These are phyloP conservation scores for Penicillium mononematosum DNA, from an alignment of 495 filamentous ascomycete genomes.

Conservation along the genomic window DNA sequence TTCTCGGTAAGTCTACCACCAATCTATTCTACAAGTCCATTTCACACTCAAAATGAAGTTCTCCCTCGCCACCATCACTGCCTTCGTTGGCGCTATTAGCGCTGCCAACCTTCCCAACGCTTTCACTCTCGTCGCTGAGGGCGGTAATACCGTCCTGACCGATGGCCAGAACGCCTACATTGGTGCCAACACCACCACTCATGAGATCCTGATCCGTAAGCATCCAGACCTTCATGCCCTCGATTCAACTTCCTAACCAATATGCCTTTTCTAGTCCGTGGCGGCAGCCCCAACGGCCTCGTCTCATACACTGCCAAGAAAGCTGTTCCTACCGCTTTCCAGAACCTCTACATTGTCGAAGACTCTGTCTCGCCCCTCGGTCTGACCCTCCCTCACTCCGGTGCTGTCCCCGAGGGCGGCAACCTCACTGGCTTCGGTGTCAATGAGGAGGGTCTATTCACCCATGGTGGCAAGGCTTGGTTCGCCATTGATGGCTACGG, in stretches of 20 bases:
- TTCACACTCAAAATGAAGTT: slow-evolving; percentile 32
- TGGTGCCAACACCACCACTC: slow-evolving; percentile 23
- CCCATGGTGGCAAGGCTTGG: slow-evolving; percentile 26
- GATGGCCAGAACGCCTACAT: slow-evolving; percentile 30
- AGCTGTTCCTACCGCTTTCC: slow-evolving; percentile 29
- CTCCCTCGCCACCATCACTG: slow-evolving; percentile 28
- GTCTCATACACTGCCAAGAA: slow-evolving; percentile 30
- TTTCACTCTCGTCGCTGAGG: slow-evolving; percentile 37
- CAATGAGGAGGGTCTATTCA: slow-evolving; percentile 32
- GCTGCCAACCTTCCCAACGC: slow-evolving; percentile 31
- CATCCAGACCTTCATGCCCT: not conserved
- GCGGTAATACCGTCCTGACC: slow-evolving; percentile 32
- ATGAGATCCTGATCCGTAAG: slow-evolving; percentile 33
- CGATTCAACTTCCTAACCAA: slow-evolving; percentile 4
- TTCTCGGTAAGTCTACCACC: not conserved
- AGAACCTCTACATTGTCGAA: slow-evolving; percentile 35
- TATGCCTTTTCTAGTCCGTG: slow-evolving; percentile 8
- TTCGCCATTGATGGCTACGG: slow-evolving; percentile 33
- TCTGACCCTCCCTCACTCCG: slow-evolving; percentile 37
- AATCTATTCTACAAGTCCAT: not conserved
- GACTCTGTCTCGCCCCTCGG: slow-evolving; percentile 23
- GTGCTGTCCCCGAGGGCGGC: slow-evolving; percentile 27
- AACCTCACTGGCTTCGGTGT: slow-evolving; percentile 28
- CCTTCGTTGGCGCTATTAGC: slow-evolving; percentile 26
- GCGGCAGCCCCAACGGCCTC: slow-evolving; percentile 18